Evolutionary conservation across 768 basidiomycete species (phyloP).

Genomic region (Lyophyllum shimeji): DNA sequence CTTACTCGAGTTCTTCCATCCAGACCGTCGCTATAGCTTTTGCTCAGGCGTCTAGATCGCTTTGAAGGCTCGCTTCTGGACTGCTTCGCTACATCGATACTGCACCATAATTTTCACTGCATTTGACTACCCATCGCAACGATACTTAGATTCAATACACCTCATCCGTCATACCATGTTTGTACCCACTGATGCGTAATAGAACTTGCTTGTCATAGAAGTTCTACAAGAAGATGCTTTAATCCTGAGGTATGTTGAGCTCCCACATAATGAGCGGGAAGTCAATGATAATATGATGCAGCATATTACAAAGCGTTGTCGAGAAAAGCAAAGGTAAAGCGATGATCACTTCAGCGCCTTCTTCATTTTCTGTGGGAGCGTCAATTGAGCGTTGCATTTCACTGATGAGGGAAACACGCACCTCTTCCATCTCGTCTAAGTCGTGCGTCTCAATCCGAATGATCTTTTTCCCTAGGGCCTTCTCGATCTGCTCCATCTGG

Average conservation of each 20-base stretch:
- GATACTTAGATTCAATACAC: conserved; percentile 12
- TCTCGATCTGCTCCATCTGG: conserved; percentile 90
- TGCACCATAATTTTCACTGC: conserved; percentile 15
- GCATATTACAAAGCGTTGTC: not conserved
- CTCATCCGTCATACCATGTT: conserved; percentile 3
- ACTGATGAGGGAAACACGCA: conserved; percentile 30
- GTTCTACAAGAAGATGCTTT: too few relatives aligned
- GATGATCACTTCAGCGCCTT: conserved; percentile 65
- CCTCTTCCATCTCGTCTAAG: conserved; percentile 93
- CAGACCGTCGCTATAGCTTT: conserved; percentile 87
- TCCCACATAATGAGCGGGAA: not conserved
- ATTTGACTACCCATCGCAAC: conserved; percentile 6
- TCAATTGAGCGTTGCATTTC: not conserved
- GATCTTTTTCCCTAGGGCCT: conserved; percentile 74
- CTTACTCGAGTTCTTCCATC: conserved; percentile 15
- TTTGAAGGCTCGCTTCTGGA: conserved; percentile 16
- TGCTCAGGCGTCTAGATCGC: conserved; percentile 64
- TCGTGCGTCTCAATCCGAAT: conserved; percentile 86
- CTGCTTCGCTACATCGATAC: not conserved
- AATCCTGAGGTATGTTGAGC: too few relatives aligned
- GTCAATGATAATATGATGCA: not conserved
- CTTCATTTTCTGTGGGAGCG: conserved; percentile 68
- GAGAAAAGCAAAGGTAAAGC: not conserved
- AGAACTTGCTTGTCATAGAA: conserved; percentile 8
- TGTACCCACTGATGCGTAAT: conserved; percentile 15